Base-by-base conservation (phyloP, 306 rosid species). In the Alnus glutinosa region DNA sequence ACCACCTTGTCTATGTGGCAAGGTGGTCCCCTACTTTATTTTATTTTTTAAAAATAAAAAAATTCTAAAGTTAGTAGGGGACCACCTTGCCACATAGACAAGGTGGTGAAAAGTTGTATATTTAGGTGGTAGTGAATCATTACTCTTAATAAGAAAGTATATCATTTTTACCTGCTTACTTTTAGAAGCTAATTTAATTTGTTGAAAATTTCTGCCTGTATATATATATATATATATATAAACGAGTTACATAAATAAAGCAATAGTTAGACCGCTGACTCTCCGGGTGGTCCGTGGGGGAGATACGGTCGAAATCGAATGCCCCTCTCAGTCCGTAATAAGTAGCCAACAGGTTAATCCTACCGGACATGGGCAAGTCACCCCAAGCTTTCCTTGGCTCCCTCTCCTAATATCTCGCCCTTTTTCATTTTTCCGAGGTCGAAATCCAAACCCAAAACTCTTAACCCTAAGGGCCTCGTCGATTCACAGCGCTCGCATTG, bases 331-430 rank as follows among this genome's bases (percentile, higher is more conserved):
- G 69, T 55, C 62, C 63, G 51, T 28, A 28, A 23, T 23, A 59
- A 28, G 66, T 10, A 64, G 2, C 59, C 39, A 70, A 23, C 64
- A 71, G 58, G 16, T 15, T 14, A 62, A 34, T 68, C 34, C 61
- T 55, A 5, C 62, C 62, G 62, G 47, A 71, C 81, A 72, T 78
- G 81, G 11, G 7, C 55, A 66, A 72, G 85, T 69, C 68, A 58
- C 3, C 76, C 55, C 51, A 55, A 57, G 68, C 82, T 78, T 48
- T 62, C 74, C 49, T 55, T 47, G 36, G 51, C 55, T 48, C 50
- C 9, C 28, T 5, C 16, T 70, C 69, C 47, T 42, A 54, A 8
- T n/a, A 23, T 28, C 46, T 70, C 42, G 12, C 57, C 9, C 19
- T 47, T 55, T 19, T 30, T 37, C 12, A 52, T 52, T 55, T n/a